Percentiles rank a stretch among this genome's conserved stretches.
Evolutionary conservation across 345 rosid genomes (phyloP).

Genomic region (Salix purpurea): DNA sequence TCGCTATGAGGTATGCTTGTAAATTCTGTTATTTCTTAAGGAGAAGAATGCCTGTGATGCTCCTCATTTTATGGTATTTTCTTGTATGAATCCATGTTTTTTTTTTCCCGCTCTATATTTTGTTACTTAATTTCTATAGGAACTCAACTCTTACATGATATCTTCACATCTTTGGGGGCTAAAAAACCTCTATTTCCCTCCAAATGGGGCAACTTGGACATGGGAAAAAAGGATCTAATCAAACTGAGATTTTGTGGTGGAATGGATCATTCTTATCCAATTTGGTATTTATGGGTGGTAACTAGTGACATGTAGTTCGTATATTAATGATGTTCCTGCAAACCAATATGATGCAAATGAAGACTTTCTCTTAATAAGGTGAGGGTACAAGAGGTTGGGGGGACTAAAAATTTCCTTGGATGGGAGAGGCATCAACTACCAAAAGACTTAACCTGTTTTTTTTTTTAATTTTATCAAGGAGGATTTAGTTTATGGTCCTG

Average conservation of each 20-base stretch:
- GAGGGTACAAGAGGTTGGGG: neutral
- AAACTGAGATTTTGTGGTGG: neutral
- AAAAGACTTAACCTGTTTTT: neutral
- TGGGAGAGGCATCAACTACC: neutral
- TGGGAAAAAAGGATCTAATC: neutral
- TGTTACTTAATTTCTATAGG: neutral
- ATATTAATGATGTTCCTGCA: neutral
- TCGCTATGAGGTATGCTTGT: constrained; percentile 68
- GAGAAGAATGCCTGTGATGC: neutral
- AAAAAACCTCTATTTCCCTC: neutral
- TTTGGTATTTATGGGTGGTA: neutral
- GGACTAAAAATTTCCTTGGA: neutral
- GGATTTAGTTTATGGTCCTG: neutral
- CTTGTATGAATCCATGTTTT: neutral
- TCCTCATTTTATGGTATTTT: neutral
- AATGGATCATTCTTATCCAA: neutral
- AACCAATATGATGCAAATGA: neutral
- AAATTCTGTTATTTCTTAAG: neutral
- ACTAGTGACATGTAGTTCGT: neutral
- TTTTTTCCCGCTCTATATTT: neutral
- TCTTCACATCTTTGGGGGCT: neutral
- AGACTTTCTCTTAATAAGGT: neutral
- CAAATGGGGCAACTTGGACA: neutral
- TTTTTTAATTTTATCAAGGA: neutral
- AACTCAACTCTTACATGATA: neutral